Conservation (phyloP, 129 eudicot species). For the Pittosporum tobira region DNA sequence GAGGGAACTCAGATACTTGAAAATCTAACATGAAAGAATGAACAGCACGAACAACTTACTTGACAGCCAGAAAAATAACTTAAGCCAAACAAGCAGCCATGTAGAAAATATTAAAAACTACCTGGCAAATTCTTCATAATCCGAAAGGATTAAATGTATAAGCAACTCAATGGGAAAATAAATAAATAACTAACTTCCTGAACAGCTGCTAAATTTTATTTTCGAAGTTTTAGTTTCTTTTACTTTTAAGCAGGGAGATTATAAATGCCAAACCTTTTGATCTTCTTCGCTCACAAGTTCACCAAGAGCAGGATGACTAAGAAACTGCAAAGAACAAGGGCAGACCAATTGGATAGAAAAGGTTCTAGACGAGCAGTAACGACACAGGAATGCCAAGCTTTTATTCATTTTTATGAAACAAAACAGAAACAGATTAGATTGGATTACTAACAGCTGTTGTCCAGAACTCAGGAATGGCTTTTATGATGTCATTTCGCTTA, state of each 20-base stretch:
- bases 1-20: slow-evolving; percentile 71
- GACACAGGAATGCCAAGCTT: background rate
- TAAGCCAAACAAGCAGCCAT: background rate
- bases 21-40: slow-evolving; percentile 41
- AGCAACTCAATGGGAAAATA: background rate
- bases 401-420: background rate
- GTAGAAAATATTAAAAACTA: background rate
- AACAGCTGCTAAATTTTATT: background rate
- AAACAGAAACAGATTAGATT: background rate
- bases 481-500: slow-evolving; percentile 63
- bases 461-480: slow-evolving; percentile 92
- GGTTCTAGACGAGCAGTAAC: background rate
- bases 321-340: slow-evolving; percentile 42
- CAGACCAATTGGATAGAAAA: background rate
- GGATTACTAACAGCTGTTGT: slow-evolving; percentile 65
- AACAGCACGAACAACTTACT: slow-evolving; percentile 1
- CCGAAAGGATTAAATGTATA: background rate
- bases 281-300: slow-evolving; percentile 81
- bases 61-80: background rate
- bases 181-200: background rate
- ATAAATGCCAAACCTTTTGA: slow-evolving; percentile 54
- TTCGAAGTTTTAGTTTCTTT: background rate
- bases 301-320: slow-evolving; percentile 87
- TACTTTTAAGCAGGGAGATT: background rate
- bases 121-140: background rate